These are phyloP conservation scores for Papiliotrema nemorosa DNA, from an alignment of 1,284 basidiomycete genomes.

Conservation along the genomic window DNA sequence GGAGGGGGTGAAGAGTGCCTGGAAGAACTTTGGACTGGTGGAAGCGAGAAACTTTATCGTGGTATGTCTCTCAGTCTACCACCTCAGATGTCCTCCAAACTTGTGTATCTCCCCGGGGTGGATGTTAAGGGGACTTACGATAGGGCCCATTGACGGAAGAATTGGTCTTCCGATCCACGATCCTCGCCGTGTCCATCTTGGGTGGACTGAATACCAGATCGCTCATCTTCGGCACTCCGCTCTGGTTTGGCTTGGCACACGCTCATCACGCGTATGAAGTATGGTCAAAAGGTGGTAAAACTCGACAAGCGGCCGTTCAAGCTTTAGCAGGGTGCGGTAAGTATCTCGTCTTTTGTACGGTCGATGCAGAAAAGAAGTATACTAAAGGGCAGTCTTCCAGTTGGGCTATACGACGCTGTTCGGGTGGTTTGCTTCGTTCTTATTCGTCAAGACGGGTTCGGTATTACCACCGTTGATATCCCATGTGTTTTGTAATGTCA, in stretches of 20 bases:
- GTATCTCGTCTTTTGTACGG: constrained; percentile 33
- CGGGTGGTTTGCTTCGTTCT: constrained; percentile 80
- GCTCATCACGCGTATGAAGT: constrained; percentile 85
- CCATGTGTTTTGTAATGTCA: constrained; percentile 89
- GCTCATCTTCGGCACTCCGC: constrained; percentile 75
- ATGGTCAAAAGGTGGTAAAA: constrained; percentile 68
- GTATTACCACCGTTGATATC: constrained; percentile 60
- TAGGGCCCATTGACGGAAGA: constrained; percentile 92
- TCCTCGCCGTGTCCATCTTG: constrained; percentile 69
- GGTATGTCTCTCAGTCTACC: constrained; percentile 53
- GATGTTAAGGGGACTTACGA: no score
- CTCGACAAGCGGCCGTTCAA: constrained; percentile 58
- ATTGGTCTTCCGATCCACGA: constrained; percentile 81
- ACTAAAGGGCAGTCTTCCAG: constrained; percentile 66
- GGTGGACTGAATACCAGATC: constrained; percentile 57
- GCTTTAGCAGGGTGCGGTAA: constrained; percentile 62
- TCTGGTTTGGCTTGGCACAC: constrained; percentile 89
- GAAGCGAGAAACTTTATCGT: constrained; percentile 69
- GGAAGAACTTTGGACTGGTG: constrained; percentile 23
- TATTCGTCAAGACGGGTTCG: constrained; percentile 64
- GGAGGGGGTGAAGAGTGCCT: constrained; percentile 11
- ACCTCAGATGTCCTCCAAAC: constrained; percentile 1
- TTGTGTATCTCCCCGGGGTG: neutral
- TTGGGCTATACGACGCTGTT: constrained; percentile 85
- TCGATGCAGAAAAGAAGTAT: neutral